Evolutionary conservation across 2,329 filamentous ascomycete genomes (phyloP), one percentile per base, ranked within the genome.

Genomic region (Fusarium sp.): DNA sequence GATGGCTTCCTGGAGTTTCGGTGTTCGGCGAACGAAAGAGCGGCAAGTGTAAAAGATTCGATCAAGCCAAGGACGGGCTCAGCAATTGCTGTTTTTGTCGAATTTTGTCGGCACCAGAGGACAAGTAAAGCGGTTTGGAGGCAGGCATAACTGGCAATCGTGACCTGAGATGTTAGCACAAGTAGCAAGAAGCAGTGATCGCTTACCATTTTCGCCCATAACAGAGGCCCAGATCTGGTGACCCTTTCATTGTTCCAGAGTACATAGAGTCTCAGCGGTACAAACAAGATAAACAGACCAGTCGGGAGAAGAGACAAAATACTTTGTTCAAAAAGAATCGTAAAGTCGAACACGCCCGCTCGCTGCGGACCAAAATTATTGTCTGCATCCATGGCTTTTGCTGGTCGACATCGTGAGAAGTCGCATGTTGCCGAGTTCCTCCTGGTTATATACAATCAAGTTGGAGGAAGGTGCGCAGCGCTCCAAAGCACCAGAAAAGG

Each of bases 21-120:
- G 55, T 84, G 82, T 62, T 84, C 81, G 0, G 64, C n/a, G 36
- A 79, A 83, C 1, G 80, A 81, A 5, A 83, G 49, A 0, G 75
- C 49, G 1, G 63, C 69, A 29, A 82, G 67, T 12, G 62, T 71
- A 13, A 79, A 5, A 0, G 77, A 74, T 33, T 79, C 79, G 18
- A 81, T 29, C 2, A 81, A 58, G 1, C 69, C 69, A 11, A 83
- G 46, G 0, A 66, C 65, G 4, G 76, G 68, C 15, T 80, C 77
- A 0, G 81, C 73, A 3, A 81, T 60, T 4, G 81, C 80, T 2
- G 74, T 75, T 31, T 71, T 68, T 5, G 77, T 76, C 20, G 75
- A 72, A 3, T 74, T 67, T 2, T 74, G 54, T 6, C 68, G 55
- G 11, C 72, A 65, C 79, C 79, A 82, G 4, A 82, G 57, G 5